A percentile compares a stretch with the other conserved stretches of the same genome.
Conservation (phyloP, 2,329 filamentous ascomycete species). For the Calonectria pseudoreteaudii region DNA sequence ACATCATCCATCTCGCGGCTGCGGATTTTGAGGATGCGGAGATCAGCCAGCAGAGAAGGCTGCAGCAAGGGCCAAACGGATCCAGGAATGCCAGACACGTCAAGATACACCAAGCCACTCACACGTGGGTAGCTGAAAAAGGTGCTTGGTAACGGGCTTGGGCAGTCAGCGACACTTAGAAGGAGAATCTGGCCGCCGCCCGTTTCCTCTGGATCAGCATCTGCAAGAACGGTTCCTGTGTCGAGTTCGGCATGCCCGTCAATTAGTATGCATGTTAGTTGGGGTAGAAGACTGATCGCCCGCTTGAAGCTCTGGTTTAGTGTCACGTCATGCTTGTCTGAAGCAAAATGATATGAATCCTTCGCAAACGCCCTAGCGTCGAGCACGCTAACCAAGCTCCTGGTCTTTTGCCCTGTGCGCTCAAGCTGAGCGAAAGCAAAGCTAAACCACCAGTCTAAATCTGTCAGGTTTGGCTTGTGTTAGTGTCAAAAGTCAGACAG, state of each 20-base stretch:
- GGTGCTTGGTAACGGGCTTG: constrained; percentile 51
- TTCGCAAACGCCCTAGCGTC: constrained; percentile 60
- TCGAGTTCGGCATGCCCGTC: constrained; percentile 61
- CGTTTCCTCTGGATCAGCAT: constrained; percentile 17
- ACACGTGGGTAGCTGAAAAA: constrained; percentile 55
- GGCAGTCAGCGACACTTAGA: constrained; percentile 59
- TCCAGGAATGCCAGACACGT: constrained; percentile 62
- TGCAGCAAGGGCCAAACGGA: constrained; percentile 54
- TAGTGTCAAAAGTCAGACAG: constrained; percentile 14
- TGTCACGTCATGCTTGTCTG: constrained; percentile 50
- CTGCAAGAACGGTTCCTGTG: constrained; percentile 49
- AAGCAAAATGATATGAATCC: constrained; percentile 55
- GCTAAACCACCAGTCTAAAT: constrained; percentile 60
- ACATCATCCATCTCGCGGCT: constrained; percentile 60
- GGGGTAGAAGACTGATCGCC: constrained; percentile 55
- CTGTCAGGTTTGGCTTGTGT: constrained; percentile 47
- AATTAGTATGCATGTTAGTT: constrained; percentile 59
- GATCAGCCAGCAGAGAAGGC: constrained; percentile 53
- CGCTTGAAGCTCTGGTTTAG: constrained; percentile 53
- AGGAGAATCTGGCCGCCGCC: constrained; percentile 39
- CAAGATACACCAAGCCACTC: constrained; percentile 61
- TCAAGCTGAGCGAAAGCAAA: constrained; percentile 58
- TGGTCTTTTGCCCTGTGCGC: constrained; percentile 50
- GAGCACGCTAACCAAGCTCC: constrained; percentile 58
- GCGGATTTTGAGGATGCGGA: constrained; percentile 65